Base-by-base conservation (phyloP, 306 rosid species). In the Corylus heterophylla region DNA sequence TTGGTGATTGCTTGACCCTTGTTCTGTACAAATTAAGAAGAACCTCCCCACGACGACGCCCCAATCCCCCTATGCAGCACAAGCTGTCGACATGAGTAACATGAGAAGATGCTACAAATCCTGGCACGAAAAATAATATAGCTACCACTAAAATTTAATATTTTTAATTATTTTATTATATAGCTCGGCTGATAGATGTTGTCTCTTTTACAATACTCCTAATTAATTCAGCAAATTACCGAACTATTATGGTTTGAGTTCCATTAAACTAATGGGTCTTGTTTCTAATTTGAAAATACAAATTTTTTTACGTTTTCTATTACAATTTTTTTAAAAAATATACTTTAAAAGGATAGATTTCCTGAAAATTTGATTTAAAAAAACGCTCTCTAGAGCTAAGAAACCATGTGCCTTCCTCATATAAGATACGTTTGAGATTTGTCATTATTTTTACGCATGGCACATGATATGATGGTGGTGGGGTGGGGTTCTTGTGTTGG, bases 401-500 rank as follows among this genome's bases (percentile, higher is more conserved):
- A 76, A 82, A 82, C 87, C 88, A 87, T 84, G 97, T 63, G 66
- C 81, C 78, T 82, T 85, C 45, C 82, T 83, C 86, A 25, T 80
- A 76, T 79, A 73, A 85, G 88, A 86, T 85, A 75, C 83, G 90
- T 66, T 89, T 71, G 82, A 76, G 82, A 81, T 83, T 84, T 79
- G 80, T 79, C 79, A 72, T 76, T 66, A 64, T 66, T 82, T 61
- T 52, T 51, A 80, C 76, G 66, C 78, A 76, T 47, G 81, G 86
- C 89, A 84, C 94, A 87, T 88, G 94, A 81, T 81, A 82, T 80
- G 85, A 69, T 63, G 72, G 83, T 81, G 85, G 89, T 81, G 87
- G 87, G 86, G 89, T 84, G 83, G 71, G 80, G 78, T 25, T 55
- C 8, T 35, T 73, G 81, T 79, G n/a, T 29, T 31, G 71, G 74